Percentiles rank a stretch among this genome's conserved stretches.
These are phyloP conservation scores for Peronospora destructor DNA, from an alignment of 352 stramenopile species.

Conservation along the genomic window DNA sequence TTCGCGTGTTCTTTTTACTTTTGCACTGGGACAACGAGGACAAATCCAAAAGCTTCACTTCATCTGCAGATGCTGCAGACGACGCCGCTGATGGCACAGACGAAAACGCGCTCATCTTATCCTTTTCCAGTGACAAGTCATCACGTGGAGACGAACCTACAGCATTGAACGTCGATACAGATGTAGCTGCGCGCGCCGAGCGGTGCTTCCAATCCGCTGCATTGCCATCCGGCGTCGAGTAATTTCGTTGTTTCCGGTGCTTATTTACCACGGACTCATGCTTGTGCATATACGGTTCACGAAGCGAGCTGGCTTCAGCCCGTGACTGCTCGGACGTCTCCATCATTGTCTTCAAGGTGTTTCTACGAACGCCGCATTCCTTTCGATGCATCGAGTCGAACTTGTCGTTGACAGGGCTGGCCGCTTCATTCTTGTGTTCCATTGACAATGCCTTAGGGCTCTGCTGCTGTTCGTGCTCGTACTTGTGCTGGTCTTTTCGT, in stretches of 20 bases:
- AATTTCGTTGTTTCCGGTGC: conserved; percentile 16
- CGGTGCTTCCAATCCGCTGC: conserved; percentile 9
- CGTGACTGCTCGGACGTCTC: conserved; percentile 16
- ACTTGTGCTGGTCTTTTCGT: conserved; percentile 11
- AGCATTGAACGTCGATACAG: conserved; percentile 7
- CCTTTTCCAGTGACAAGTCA: conserved; percentile 22
- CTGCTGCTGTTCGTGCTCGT: conserved; percentile 9
- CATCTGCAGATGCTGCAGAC: conserved; percentile 16
- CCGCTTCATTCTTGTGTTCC: conserved; percentile 3
- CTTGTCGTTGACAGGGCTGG: conserved; percentile 5
- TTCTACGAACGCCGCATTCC: neutral
- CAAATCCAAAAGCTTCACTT: conserved; percentile 23
- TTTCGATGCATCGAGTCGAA: neutral
- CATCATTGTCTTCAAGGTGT: conserved; percentile 21
- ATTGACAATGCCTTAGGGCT: neutral
- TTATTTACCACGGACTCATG: conserved; percentile 7
- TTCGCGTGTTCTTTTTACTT: conserved; percentile 16
- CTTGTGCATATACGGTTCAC: conserved; percentile 24
- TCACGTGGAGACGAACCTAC: conserved; percentile 13
- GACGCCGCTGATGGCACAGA: conserved; percentile 20
- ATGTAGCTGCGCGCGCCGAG: conserved; percentile 15
- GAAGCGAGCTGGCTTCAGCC: conserved; percentile 18
- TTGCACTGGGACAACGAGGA: conserved; percentile 23
- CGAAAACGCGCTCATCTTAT: conserved; percentile 17
- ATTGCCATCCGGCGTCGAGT: conserved; percentile 17